phyloP scores from a whole-genome alignment of 129 eudicot genomes.

The Flaveria trinervia region DNA sequence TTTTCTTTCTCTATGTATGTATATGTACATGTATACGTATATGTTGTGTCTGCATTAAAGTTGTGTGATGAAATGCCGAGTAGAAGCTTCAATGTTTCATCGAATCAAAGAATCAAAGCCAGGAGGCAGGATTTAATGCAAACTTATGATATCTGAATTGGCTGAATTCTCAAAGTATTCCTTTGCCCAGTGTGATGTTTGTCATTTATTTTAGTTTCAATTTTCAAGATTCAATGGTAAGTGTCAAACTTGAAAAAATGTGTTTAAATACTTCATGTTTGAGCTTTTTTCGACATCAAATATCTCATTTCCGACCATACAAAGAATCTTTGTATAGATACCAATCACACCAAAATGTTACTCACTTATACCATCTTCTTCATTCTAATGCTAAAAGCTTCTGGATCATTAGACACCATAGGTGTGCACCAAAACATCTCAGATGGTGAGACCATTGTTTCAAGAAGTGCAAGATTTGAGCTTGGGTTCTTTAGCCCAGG shows the following conservation, averaged over 20 bases:
- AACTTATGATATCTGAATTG: too few relatives aligned
- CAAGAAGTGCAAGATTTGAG: conserved; percentile 22
- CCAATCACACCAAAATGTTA: neutral
- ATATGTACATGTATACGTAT: neutral
- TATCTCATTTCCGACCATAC: too few relatives aligned
- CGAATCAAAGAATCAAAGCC: too few relatives aligned
- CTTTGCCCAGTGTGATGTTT: too few relatives aligned
- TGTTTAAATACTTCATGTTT: too few relatives aligned
- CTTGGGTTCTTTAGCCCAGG: conserved; percentile 45
- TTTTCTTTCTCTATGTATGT: neutral
- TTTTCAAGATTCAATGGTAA: too few relatives aligned
- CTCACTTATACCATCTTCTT: conserved; percentile 5
- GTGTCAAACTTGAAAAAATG: too few relatives aligned
- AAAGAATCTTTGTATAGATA: neutral
- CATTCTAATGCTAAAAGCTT: conserved; percentile 1
- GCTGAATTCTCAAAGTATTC: too few relatives aligned
- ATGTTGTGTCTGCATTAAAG: neutral
- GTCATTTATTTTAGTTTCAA: too few relatives aligned
- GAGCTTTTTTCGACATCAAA: too few relatives aligned
- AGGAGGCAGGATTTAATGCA: too few relatives aligned
- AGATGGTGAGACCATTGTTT: conserved; percentile 39
- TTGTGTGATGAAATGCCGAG: neutral
- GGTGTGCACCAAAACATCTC: conserved; percentile 17
- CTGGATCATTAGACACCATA: conserved; percentile 29
- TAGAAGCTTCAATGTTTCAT: too few relatives aligned